A percentile compares a stretch with the other conserved stretches of the same genome.
Evolutionary conservation across 176 grass and related monocot species (phyloP).

Genomic region (Oryza australiensis): DNA sequence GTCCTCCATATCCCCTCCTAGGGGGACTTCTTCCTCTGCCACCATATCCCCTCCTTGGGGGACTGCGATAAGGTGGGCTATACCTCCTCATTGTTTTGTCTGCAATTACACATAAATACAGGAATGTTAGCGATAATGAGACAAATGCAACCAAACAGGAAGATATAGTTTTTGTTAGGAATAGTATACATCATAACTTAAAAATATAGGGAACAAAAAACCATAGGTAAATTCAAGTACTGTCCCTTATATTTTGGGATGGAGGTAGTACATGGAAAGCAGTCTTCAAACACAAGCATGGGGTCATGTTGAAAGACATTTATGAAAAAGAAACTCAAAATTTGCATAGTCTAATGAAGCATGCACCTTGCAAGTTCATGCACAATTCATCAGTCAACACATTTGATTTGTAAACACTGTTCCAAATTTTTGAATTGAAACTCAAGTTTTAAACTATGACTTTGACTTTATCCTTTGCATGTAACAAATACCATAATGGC

Average conservation of each 20-base stretch:
- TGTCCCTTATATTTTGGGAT: too few relatives aligned
- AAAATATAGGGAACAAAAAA: background rate
- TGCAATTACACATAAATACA: background rate
- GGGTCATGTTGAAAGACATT: background rate
- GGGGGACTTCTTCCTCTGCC: constrained; percentile 59
- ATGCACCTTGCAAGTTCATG: background rate
- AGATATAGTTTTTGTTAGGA: background rate
- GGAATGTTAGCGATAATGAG: background rate
- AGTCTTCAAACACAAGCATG: background rate
- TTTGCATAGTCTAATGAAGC: background rate
- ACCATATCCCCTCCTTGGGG: constrained; percentile 71
- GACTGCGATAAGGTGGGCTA: constrained; percentile 76
- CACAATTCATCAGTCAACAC: background rate
- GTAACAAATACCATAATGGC: background rate
- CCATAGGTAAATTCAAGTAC: background rate
- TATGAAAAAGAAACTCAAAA: background rate
- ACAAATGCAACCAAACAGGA: background rate
- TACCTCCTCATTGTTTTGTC: constrained; percentile 79
- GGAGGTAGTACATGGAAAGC: background rate
- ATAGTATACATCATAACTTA: background rate
- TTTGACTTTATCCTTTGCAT: background rate
- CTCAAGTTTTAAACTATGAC: background rate
- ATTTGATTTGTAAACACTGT: background rate
- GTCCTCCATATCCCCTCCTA: constrained; percentile 69
- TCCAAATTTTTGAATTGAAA: background rate